Conservation (phyloP, 2,329 filamentous ascomycete species). For the Xylariaceae sp. region DNA sequence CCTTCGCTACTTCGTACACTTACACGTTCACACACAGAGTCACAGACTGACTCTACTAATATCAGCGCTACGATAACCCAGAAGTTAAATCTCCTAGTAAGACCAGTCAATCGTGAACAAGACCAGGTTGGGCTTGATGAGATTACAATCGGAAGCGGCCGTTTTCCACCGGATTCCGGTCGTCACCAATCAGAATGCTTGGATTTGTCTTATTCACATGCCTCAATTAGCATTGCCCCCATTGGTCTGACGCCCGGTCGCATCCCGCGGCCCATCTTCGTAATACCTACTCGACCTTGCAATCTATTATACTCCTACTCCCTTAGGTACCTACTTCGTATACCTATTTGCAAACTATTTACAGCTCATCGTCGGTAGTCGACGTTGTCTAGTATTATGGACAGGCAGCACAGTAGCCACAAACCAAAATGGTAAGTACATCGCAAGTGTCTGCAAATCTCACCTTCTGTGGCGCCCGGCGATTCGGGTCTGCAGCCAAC, state of each 20-base stretch:
- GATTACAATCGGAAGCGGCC: constrained; percentile 13
- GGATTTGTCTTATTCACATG: not conserved
- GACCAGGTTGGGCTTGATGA: not conserved
- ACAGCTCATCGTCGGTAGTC: not conserved
- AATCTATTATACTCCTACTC: too few relatives aligned
- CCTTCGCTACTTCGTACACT: too few relatives aligned
- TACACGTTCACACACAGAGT: too few relatives aligned
- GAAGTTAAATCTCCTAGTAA: too few relatives aligned
- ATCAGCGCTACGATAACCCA: too few relatives aligned
- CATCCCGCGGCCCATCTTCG: not conserved
- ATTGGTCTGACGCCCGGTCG: constrained; percentile 3
- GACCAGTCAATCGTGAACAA: too few relatives aligned
- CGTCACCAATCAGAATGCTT: not conserved
- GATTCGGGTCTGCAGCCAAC: not conserved
- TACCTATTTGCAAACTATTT: too few relatives aligned
- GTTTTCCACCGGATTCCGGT: constrained; percentile 11
- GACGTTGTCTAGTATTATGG: not conserved
- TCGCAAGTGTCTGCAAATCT: not conserved
- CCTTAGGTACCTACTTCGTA: too few relatives aligned
- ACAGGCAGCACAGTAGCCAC: not conserved
- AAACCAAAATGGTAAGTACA: not conserved
- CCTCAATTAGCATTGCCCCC: not conserved
- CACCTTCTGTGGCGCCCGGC: not conserved
- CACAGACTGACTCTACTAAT: too few relatives aligned
- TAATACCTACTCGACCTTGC: not conserved